A percentile compares a stretch with the other conserved stretches of the same genome.
These are phyloP conservation scores for Phaeophleospora eucalypticola DNA, from an alignment of 2,329 filamentous ascomycete species.

Conservation along the genomic window DNA sequence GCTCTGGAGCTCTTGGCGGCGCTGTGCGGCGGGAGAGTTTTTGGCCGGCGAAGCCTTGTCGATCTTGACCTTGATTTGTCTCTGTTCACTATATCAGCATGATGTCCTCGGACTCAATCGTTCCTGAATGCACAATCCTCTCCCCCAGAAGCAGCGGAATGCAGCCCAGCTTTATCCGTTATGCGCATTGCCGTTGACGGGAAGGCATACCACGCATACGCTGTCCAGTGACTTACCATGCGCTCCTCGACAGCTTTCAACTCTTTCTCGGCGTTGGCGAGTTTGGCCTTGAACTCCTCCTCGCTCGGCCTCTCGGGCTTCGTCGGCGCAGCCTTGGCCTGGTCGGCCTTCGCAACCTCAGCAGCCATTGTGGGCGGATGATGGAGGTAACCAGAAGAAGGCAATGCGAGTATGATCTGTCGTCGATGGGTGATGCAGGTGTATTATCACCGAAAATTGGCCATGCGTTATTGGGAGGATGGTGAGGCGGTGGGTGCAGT, in stretches of 20 bases:
- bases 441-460: background rate
- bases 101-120: background rate
- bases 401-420: background rate
- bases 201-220: background rate
- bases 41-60: constrained; percentile 78
- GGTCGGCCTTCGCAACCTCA: constrained; percentile 27
- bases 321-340: constrained; percentile 28
- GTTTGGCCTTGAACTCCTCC: constrained; percentile 71
- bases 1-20: constrained; percentile 76
- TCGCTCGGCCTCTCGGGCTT: constrained; percentile 87
- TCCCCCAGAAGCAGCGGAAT: background rate
- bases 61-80: constrained; percentile 81
- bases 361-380: background rate
- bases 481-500: background rate
- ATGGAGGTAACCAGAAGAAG: background rate
- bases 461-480: too few species aligned
- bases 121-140: background rate
- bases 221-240: constrained; percentile 25
- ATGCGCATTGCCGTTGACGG: background rate
- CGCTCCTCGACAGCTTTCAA: constrained; percentile 72
- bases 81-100: constrained; percentile 51
- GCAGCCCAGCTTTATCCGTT: constrained; percentile 1
- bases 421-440: background rate
- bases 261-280: constrained; percentile 81
- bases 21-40: constrained; percentile 74